Conservation (phyloP, 768 basidiomycete species). For the Tricholoma matsutake region DNA sequence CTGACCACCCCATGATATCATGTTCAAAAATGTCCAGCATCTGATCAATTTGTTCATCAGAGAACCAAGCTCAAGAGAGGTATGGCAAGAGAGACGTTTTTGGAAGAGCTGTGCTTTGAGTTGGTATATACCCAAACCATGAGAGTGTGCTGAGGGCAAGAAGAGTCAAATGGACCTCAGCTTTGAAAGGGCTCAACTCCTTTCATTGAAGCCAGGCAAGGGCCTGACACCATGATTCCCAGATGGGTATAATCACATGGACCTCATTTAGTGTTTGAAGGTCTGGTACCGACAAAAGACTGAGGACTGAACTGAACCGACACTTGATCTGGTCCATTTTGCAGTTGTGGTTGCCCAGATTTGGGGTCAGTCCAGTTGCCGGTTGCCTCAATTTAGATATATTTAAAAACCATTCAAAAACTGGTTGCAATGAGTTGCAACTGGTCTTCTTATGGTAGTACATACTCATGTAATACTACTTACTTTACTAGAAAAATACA, state of each 20-base stretch:
- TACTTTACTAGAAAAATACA: too few species aligned
- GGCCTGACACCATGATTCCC: not conserved
- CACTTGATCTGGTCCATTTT: too few species aligned
- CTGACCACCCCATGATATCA: not conserved
- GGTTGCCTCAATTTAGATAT: too few species aligned
- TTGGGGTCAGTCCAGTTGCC: too few species aligned
- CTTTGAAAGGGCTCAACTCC: not conserved
- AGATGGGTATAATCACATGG: not conserved
- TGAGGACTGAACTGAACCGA: too few species aligned
- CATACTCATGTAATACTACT: too few species aligned
- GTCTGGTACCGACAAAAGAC: too few species aligned
- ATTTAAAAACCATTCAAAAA: too few species aligned
- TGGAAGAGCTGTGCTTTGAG: not conserved
- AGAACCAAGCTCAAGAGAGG: constrained; percentile 14
- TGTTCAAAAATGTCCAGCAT: constrained; percentile 6
- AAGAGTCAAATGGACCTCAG: not conserved
- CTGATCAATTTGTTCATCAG: constrained; percentile 13
- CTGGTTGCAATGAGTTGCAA: too few species aligned
- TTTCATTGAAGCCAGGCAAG: constrained; percentile 1
- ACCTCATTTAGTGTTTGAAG: too few species aligned
- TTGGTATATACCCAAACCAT: not conserved
- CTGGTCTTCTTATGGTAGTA: too few species aligned
- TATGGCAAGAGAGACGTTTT: constrained; percentile 7
- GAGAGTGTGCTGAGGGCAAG: not conserved
- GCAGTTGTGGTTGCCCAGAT: too few species aligned